Percentiles rank a stretch among this genome's conserved stretches.
These are phyloP conservation scores for Talaromyces sp. DNA, from an alignment of 2,329 filamentous ascomycete genomes.

Conservation along the genomic window DNA sequence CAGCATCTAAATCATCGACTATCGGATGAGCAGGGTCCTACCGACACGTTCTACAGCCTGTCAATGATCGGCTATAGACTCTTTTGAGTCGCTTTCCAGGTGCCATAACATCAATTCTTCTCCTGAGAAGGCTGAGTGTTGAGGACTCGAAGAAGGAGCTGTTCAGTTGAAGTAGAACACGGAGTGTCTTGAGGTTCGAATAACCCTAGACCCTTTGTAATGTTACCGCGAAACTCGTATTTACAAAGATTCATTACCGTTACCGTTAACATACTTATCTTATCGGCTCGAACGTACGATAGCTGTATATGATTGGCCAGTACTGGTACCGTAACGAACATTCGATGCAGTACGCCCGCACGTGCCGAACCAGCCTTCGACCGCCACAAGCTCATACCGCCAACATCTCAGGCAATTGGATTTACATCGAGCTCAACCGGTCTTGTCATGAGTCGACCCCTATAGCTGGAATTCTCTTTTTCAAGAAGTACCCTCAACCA, in stretches of 20 bases:
- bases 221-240: neutral
- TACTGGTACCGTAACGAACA: neutral
- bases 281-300: neutral
- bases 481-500: neutral
- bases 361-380: constrained; percentile 10
- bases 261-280: neutral
- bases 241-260: neutral
- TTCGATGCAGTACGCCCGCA: neutral
- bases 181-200: neutral
- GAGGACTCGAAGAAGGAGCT: neutral
- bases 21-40: neutral
- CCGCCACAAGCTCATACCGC: constrained; percentile 9
- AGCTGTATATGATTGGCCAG: neutral
- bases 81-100: neutral
- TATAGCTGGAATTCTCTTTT: neutral
- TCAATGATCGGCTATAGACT: neutral
- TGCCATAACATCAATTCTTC: neutral
- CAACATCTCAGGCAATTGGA: constrained; percentile 1
- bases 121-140: neutral
- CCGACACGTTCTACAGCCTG: constrained; percentile 10
- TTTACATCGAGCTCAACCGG: neutral
- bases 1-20: neutral
- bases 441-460: neutral
- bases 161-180: neutral
- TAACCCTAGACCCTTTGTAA: neutral